These are phyloP conservation scores for Chlorella sp. DNA, from an alignment of 139 green algal genomes.

Conservation along the genomic window DNA sequence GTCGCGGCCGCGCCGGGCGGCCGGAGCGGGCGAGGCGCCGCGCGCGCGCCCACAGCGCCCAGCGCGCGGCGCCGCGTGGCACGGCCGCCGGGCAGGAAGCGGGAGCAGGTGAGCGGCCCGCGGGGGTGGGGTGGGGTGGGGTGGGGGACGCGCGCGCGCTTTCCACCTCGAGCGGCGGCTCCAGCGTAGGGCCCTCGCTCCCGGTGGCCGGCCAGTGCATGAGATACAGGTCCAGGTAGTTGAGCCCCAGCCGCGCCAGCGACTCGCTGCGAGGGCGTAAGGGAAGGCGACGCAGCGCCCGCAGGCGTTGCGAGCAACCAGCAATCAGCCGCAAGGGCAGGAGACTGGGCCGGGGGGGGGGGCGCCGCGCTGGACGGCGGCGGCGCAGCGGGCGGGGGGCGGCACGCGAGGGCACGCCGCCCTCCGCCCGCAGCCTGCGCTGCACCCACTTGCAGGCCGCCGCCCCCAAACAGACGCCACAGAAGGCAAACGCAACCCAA, in stretches of 20 bases:
- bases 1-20: not conserved
- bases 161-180: slow-evolving; percentile 41
- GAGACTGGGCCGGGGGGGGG: too few relatives aligned
- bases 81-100: too few relatives aligned
- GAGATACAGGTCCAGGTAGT: slow-evolving; percentile 91
- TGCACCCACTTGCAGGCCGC: not conserved
- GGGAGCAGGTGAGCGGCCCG: not conserved
- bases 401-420: not conserved
- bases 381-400: not conserved
- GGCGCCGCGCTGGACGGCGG: not conserved
- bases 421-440: not conserved
- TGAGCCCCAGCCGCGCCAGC: slow-evolving; percentile 74
- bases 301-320: not conserved
- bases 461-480: not conserved
- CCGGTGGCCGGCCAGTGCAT: slow-evolving; percentile 65
- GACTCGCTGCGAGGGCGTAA: slow-evolving; percentile 25
- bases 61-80: too few relatives aligned
- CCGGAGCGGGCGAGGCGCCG: too few relatives aligned
- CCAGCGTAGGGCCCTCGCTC: slow-evolving; percentile 50
- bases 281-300: not conserved
- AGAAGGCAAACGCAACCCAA: too few relatives aligned
- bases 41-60: too few relatives aligned
- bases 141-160: too few relatives aligned
- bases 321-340: too few relatives aligned
- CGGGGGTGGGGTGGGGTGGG: too few relatives aligned